A percentile compares a stretch with the other conserved stretches of the same genome.
These are phyloP conservation scores for Candida koratica DNA, from an alignment of 805 yeast species.

Conservation along the genomic window DNA sequence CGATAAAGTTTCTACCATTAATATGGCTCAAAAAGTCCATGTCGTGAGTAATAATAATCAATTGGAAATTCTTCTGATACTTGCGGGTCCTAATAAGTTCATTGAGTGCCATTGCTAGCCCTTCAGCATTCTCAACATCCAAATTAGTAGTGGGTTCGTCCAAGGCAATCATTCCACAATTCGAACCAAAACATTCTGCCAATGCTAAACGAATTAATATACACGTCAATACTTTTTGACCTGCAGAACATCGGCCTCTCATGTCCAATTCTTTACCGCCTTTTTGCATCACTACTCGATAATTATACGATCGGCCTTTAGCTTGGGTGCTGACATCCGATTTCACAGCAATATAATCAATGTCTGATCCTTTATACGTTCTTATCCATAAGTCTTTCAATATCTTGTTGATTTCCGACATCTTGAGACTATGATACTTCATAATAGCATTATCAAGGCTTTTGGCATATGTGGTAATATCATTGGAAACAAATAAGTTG, in stretches of 20 bases:
- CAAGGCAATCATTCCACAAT: conserved; percentile 91
- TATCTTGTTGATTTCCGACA: conserved; percentile 87
- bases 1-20: conserved; percentile 81
- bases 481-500: conserved; percentile 70
- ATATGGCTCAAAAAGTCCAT: conserved; percentile 82
- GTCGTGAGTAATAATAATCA: conserved; percentile 95
- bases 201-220: conserved; percentile 86
- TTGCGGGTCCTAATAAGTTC: conserved; percentile 71
- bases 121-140: conserved; percentile 83
- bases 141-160: conserved; percentile 98
- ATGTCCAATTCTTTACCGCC: conserved; percentile 89
- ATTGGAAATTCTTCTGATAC: conserved; percentile 82
- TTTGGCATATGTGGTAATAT: conserved; percentile 72
- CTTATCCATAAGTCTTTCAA: conserved; percentile 90
- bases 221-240: conserved; percentile 91
- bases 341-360: conserved; percentile 81
- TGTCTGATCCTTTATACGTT: conserved; percentile 93
- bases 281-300: conserved; percentile 92
- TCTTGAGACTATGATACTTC: conserved; percentile 85
- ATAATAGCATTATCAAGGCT: conserved; percentile 91
- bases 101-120: conserved; percentile 77
- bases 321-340: conserved; percentile 63
- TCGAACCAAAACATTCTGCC: conserved; percentile 92
- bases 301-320: conserved; percentile 71
- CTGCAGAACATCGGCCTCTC: conserved; percentile 98